phyloP scores from a whole-genome alignment of 2,329 filamentous ascomycete genomes.

The Fusarium secorum region DNA sequence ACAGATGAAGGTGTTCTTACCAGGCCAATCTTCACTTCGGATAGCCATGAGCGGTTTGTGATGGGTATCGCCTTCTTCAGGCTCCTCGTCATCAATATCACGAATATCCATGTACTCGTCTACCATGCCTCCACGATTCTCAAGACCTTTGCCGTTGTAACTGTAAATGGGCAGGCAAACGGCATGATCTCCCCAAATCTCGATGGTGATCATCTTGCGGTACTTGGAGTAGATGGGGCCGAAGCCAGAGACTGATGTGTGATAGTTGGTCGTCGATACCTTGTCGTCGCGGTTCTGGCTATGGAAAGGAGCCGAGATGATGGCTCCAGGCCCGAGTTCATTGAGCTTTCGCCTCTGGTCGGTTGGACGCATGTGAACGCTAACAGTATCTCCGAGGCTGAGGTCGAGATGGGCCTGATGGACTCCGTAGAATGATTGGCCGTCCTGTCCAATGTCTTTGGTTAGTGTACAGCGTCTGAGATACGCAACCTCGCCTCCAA shows the following conservation, averaged over 20 bases:
- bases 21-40: constrained; percentile 1
- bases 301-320: constrained; percentile 34
- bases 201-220: constrained; percentile 36
- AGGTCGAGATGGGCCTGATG: constrained; percentile 16
- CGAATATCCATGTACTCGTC: constrained; percentile 35
- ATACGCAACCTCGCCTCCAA: neutral
- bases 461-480: neutral
- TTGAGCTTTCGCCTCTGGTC: neutral
- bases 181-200: constrained; percentile 28
- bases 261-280: neutral
- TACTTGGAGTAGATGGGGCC: constrained; percentile 37
- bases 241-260: constrained; percentile 14
- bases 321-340: constrained; percentile 16
- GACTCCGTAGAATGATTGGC: constrained; percentile 6
- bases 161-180: constrained; percentile 33
- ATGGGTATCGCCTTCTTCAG: neutral
- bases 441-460: neutral
- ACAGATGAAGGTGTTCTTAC: constrained; percentile 10
- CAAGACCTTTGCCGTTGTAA: constrained; percentile 29
- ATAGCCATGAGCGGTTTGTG: constrained; percentile 6
- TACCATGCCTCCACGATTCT: neutral
- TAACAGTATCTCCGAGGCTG: constrained; percentile 2
- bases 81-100: neutral
- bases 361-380: constrained; percentile 6
- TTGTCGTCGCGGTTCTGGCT: constrained; percentile 5